Percentiles rank a stretch among this genome's conserved stretches.
Conservation (phyloP, 371 early-diverging fungal species). For the Mucor piriformis region DNA sequence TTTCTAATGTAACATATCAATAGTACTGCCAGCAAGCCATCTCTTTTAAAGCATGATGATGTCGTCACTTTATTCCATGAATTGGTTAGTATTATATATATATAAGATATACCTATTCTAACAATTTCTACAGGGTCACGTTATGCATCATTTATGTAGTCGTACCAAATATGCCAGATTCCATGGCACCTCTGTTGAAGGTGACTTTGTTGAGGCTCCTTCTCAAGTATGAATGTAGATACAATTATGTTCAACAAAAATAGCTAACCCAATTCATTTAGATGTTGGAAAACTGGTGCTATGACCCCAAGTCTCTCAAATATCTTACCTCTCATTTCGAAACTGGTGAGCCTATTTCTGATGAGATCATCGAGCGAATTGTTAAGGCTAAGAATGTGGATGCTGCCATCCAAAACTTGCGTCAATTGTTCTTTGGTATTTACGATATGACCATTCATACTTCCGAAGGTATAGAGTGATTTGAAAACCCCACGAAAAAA, state of each 20-base stretch:
- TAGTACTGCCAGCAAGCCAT: slow-evolving; percentile 69
- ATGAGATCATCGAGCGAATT: slow-evolving; percentile 69
- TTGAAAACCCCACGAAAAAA: no score
- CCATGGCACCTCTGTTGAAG: slow-evolving; percentile 80
- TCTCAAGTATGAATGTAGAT: slow-evolving; percentile 56
- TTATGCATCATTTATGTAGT: slow-evolving; percentile 82
- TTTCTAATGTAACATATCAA: background rate
- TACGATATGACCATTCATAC: slow-evolving; percentile 79
- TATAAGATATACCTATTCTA: background rate
- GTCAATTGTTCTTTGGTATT: slow-evolving; percentile 79
- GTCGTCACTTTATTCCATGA: slow-evolving; percentile 80
- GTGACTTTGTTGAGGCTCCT: slow-evolving; percentile 93
- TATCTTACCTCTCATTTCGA: slow-evolving; percentile 74
- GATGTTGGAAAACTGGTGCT: slow-evolving; percentile 78
- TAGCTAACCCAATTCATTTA: slow-evolving; percentile 2
- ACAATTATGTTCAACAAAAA: no score
- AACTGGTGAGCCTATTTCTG: slow-evolving; percentile 73
- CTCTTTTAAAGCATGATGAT: slow-evolving; percentile 84
- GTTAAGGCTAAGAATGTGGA: slow-evolving; percentile 75
- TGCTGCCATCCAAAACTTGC: slow-evolving; percentile 72
- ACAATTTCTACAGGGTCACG: slow-evolving; percentile 65
- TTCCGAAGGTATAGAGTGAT: slow-evolving; percentile 31
- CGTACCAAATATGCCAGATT: slow-evolving; percentile 71
- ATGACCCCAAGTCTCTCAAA: slow-evolving; percentile 72
- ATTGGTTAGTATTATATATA: slow-evolving; percentile 57